Conservation (phyloP, 2,329 filamentous ascomycete species). For the Botrytis hyacinthi region DNA sequence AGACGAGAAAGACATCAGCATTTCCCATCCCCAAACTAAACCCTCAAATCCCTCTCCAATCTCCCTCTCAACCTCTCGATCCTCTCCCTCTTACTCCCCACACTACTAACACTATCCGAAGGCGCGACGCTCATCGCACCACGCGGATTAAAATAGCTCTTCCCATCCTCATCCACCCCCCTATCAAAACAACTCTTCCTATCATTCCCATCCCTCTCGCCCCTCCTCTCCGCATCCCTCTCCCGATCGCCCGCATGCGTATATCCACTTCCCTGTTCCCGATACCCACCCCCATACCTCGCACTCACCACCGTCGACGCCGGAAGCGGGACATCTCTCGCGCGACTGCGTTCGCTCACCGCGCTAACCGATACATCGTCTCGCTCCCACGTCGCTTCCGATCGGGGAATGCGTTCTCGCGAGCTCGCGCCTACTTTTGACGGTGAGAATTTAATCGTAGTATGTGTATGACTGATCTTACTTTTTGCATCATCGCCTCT, state of each 20-base stretch:
- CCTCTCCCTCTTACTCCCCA: conserved; percentile 45
- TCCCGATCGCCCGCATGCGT: not conserved
- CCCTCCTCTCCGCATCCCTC: conserved; percentile 20
- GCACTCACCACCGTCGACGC: conserved; percentile 4
- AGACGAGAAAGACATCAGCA: not conserved
- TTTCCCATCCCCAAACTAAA: not conserved
- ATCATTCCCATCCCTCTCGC: conserved; percentile 43
- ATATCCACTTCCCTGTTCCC: conserved; percentile 10
- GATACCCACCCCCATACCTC: conserved; percentile 11
- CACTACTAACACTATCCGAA: conserved; percentile 60
- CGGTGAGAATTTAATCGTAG: conserved; percentile 15
- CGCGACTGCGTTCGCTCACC: not conserved
- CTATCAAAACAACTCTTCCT: not conserved
- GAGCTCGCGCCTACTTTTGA: not conserved
- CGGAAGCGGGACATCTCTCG: conserved; percentile 27
- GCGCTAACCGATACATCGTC: not conserved
- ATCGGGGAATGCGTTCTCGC: conserved; percentile 8
- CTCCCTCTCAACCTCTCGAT: conserved; percentile 26
- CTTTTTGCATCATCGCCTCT: conserved; percentile 4
- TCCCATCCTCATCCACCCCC: conserved; percentile 10
- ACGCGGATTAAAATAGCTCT: conserved; percentile 34
- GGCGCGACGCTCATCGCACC: conserved; percentile 56
- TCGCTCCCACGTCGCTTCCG: conserved; percentile 17
- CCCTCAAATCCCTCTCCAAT: conserved; percentile 21
- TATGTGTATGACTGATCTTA: conserved; percentile 8